Evolutionary conservation across 2,329 filamentous ascomycete species (phyloP).

Genomic region (Ascochyta koolunga): DNA sequence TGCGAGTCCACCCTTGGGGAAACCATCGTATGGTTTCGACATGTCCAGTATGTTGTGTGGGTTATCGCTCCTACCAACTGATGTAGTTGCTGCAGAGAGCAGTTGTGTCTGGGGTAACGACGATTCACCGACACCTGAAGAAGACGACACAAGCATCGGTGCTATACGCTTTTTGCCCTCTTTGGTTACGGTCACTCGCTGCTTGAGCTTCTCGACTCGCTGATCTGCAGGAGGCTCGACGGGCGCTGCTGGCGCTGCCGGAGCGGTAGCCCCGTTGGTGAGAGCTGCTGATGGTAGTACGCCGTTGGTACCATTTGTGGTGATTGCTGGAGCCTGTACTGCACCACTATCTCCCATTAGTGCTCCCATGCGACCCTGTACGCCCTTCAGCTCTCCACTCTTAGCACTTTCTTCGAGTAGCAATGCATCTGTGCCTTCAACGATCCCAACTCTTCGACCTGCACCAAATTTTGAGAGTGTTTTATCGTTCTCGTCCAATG

Average conservation of each 20-base stretch:
- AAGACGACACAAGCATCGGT: conserved; percentile 83
- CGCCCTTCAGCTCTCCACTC: conserved; percentile 84
- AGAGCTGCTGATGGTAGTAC: conserved; percentile 34
- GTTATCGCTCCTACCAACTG: conserved; percentile 68
- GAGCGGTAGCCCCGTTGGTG: conserved; percentile 56
- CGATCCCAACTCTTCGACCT: conserved; percentile 85
- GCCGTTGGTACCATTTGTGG: conserved; percentile 61
- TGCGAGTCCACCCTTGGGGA: conserved; percentile 87
- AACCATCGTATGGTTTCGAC: conserved; percentile 89
- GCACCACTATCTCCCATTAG: conserved; percentile 81
- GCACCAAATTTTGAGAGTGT: conserved; percentile 91
- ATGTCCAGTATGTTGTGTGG: conserved; percentile 87
- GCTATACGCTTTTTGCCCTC: conserved; percentile 97
- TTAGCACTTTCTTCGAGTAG: conserved; percentile 90
- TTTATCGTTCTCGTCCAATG: conserved; percentile 87
- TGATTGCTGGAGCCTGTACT: conserved; percentile 57
- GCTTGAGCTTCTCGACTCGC: conserved; percentile 76
- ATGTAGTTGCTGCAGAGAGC: conserved; percentile 73
- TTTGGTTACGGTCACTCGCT: conserved; percentile 91
- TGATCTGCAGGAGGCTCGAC: conserved; percentile 54
- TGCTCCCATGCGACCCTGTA: conserved; percentile 96
- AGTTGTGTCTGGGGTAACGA: conserved; percentile 88
- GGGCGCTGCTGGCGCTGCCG: conserved; percentile 37
- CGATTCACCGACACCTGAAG: conserved; percentile 83
- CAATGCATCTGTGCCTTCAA: conserved; percentile 89